A percentile compares a stretch with the other conserved stretches of the same genome.
Conservation (phyloP, 2,329 filamentous ascomycete genomes). For the Alternaria solani region DNA sequence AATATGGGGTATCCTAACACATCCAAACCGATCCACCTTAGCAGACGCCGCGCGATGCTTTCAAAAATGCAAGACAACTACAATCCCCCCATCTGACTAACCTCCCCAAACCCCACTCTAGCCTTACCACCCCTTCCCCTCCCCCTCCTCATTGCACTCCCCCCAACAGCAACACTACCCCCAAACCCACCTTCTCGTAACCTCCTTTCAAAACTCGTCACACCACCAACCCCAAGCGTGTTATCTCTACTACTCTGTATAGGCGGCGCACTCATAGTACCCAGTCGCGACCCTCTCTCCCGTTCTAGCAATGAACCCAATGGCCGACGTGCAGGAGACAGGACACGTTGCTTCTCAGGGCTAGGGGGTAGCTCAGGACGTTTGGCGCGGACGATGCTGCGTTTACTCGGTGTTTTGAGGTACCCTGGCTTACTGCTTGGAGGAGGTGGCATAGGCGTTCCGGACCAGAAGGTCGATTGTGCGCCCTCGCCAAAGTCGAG, state of each 20-base stretch:
- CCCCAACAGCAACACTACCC: slow-evolving; percentile 17
- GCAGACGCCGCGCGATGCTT: slow-evolving; percentile 1
- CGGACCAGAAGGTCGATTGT: slow-evolving; percentile 36
- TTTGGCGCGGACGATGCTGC: slow-evolving; percentile 47
- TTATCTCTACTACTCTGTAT: slow-evolving; percentile 10
- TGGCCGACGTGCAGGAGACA: slow-evolving; percentile 13
- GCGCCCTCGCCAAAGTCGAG: slow-evolving; percentile 17
- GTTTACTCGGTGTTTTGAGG: slow-evolving; percentile 58
- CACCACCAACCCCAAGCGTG: slow-evolving; percentile 15
- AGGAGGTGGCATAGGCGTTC: slow-evolving; percentile 34
- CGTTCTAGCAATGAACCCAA: slow-evolving; percentile 1
- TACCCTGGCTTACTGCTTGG: slow-evolving; percentile 47
- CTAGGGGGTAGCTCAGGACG: slow-evolving; percentile 36
- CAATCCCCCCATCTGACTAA: slow-evolving; percentile 13
- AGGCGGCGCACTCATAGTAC: slow-evolving; percentile 44
- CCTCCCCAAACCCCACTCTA: slow-evolving; percentile 14
- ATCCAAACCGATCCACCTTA: not conserved
- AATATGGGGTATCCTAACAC: slow-evolving; percentile 10
- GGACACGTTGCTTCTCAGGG: slow-evolving; percentile 31
- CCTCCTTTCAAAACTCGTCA: slow-evolving; percentile 46
- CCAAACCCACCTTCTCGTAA: slow-evolving; percentile 43
- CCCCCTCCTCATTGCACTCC: not conserved
- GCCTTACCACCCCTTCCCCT: not conserved
- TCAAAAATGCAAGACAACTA: not conserved
- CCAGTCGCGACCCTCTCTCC: slow-evolving; percentile 17